Base-by-base conservation (phyloP, 1,284 basidiomycete species). In the Moesziomyces sp. region DNA sequence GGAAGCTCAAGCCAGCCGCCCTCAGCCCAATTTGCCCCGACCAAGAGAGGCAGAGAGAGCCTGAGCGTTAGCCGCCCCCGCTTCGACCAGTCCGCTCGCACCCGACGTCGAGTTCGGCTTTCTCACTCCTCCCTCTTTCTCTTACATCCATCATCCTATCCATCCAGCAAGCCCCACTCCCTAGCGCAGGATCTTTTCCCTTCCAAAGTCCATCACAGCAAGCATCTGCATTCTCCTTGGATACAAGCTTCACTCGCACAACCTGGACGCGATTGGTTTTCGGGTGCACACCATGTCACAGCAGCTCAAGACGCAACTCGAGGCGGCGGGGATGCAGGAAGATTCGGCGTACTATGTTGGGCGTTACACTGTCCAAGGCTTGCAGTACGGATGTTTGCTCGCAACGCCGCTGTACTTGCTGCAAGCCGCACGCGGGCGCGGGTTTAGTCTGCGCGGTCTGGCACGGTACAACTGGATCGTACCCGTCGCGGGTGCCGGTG, bases 401-500 rank as follows among this genome's bases (percentile, higher is more conserved):
- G 81, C 78, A 0, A 82, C 79, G 3, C 81, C 81, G 1, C 23
- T 81, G 13, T 83, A 79, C 58, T 43, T 77, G 0, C 11, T 83
- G 4, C 60, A 73, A 21, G 42, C 69, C 1, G 14, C 77, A 0
- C 71, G 81, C 10, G 69, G 71, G 3, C 60, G 77, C 0, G 65
- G 71, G 5, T 82, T 82, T 33, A 50, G 56, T 0, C 46, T 83
- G 1, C 71, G 76, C 7, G 68, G 71, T 0, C 46, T 83, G 2
- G 75, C 74, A 0, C 63, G 80, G 11, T 76, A 74, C 56, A 81
- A 81, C 70, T 82, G 81, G 81, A 16, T 72, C 3, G 35, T 76
- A 3, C 81, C 81, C 0, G 5, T 77, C 9, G 19, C 61, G 3
- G 79, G 80, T 21, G 73, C 60, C 2, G 59, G n/a, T 2, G 33